Evolutionary conservation across 768 basidiomycete species (phyloP).

Genomic region (Chiua virens): DNA sequence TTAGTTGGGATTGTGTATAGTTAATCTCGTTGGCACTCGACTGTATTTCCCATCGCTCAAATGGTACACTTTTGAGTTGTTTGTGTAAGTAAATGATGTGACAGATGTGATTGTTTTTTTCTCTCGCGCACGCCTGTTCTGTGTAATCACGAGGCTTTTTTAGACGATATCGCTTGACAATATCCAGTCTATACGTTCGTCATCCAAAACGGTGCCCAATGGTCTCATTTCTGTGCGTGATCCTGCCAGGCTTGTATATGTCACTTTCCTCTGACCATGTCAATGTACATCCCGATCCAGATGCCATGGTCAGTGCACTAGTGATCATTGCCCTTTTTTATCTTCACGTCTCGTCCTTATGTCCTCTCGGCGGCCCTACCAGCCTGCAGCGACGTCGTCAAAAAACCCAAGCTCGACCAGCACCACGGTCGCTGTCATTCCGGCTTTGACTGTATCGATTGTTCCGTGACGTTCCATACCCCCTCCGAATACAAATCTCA

Average conservation of each 20-base stretch:
- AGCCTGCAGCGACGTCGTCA: conserved; percentile 86
- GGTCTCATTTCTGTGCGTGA: conserved; percentile 74
- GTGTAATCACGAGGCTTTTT: too few species aligned
- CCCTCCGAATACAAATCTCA: conserved; percentile 80
- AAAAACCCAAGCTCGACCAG: conserved; percentile 90
- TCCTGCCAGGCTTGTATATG: not conserved
- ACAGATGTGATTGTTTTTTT: too few species aligned
- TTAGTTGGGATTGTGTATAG: too few species aligned
- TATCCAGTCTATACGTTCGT: not conserved
- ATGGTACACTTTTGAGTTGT: too few species aligned
- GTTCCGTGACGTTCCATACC: conserved; percentile 76
- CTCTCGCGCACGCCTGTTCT: too few species aligned
- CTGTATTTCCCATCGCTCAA: too few species aligned
- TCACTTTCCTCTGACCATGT: not conserved
- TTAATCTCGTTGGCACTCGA: too few species aligned
- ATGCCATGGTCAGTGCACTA: conserved; percentile 60
- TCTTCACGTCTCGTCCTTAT: not conserved
- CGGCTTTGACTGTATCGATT: conserved; percentile 85
- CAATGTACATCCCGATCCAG: conserved; percentile 36
- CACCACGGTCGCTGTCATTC: conserved; percentile 61
- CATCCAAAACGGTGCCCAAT: conserved; percentile 32
- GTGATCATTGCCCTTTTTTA: not conserved
- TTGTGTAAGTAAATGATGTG: too few species aligned
- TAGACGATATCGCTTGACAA: too few species aligned
- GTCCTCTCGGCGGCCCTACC: not conserved